Base-by-base conservation (phyloP, 768 basidiomycete species). In the Auricularia heimuer region DNA sequence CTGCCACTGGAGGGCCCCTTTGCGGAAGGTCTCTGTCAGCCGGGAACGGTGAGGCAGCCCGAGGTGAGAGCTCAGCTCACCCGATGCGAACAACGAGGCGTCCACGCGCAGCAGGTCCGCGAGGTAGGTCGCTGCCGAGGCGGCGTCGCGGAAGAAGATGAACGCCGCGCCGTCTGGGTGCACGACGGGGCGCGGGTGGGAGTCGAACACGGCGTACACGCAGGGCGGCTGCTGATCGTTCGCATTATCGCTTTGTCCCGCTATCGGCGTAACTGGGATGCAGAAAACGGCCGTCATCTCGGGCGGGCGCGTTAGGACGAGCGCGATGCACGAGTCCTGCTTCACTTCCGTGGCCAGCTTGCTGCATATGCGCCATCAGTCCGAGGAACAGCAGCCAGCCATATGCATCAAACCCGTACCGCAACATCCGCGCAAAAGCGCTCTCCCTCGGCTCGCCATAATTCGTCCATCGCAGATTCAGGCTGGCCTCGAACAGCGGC, bases 271-370 rank as follows among this genome's bases (percentile, higher is more conserved):
- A 10, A 34, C 29, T 14, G 72, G 70, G 14, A 78, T 73, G 63
- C 76, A 76, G 66, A 86, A 70, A 69, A 85, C 82, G 18, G 81
- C 78, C 12, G 89, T 72, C 63, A 89, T 88, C 70, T 89, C 88
- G 0, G 88, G 87, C 42, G 88, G 86, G 24, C 86, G 85, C 0
- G 88, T 89, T 66, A 89, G 83, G 62, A 88, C 77, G 42, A 75
- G 76, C 63, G 80, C 81, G 56, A 78, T 65, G 62, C 77, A 70
- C 66, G 73, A 36, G 24, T 69, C 56, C 42, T 35, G n/a, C 36
- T 61, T 47, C 8, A 42, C 39, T 14, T 42, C 39, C 8, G 7
- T 42, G 0, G 39, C 39, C 1, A 42, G 7, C 12, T 42, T 42
- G 12, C 39, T 42, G 39, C 12, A 29, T 29, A 29, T 29, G 29